Evolutionary conservation across 768 basidiomycete species (phyloP), one percentile per base, ranked within the genome.

Genomic region (Tulasnella sp.): DNA sequence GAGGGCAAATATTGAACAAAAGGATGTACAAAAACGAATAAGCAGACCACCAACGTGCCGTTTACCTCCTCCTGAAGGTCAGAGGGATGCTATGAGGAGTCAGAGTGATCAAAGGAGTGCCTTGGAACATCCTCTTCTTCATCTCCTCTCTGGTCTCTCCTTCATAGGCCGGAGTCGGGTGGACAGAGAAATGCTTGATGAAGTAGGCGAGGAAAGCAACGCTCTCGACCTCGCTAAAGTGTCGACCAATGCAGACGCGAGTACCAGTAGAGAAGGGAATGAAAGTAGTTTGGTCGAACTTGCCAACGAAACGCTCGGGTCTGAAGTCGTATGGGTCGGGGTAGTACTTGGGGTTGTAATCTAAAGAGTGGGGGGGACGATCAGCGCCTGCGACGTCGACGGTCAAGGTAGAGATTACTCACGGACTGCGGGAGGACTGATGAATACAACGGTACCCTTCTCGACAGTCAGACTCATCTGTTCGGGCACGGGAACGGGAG

Each of bases 331-430:
- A 80, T 8, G 80, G 80, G 24, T 80, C 80, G 16, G 74, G 75
- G 48, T 40, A 80, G 58, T 80, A 80, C 74, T 80, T 80, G 8
- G 79, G 72, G 75, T 72, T 80, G 46, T 76, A 80, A 75, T 80
- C 77, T 80, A 44, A 46, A 3, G 54, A 20, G 58, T 18, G n/a
- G 18, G 20, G 5, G 14, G 11, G 58, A 20, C n/a, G 16, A 31
- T 54, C 34, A 28, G 46, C 31, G 37, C 37, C 22, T 16, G 54
- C 48, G 12, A 31, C 20, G n/a, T 11, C 3, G 37, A 77, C 37
- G 22, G 40, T 34, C 37, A 72, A 46, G 41, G 22, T 14, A 16
- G 34, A 14, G 31, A 75, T 60, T 24, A 73, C 78, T 79, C 72
- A 80, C 80, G 80, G 80, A 80, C 74, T 20, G 75, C 80, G 14